Evolutionary conservation across 2,329 filamentous ascomycete species (phyloP), one percentile per base, ranked within the genome.

Genomic region (Clarireedia paspali): DNA sequence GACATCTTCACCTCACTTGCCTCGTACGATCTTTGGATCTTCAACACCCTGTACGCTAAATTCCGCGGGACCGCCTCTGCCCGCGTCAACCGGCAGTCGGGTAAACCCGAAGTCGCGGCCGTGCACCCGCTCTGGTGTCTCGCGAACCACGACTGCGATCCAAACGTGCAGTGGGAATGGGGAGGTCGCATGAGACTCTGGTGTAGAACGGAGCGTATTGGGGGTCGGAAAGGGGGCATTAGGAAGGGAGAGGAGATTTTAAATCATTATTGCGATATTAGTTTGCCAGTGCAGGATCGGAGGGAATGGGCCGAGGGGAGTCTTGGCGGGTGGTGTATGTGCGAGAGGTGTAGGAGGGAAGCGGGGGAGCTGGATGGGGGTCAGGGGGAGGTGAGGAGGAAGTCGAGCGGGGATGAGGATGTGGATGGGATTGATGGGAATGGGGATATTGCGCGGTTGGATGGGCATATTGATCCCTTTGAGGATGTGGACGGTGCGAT

Each of bases 51-150:
- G 5, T 95, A 92, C 70, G 84, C 88, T 62, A 97, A 97, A 70
- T 95, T 96, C 70, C 83, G 94, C 24, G 94, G 90, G 52, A 96
- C 91, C 0, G 94, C 94, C 0, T 95, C 90, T 2, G 92, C 91
- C 4, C 82, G 89, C 40, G 85, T 94, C 63, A 90, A 82, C 59
- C 79, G 79, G 0, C 81, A 81, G 63, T 88, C 92, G 60, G 89
- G 91, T 3, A 83, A 89, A 9, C 92, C 94, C 0, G 94, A 97
- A 66, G 87, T 96, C 4, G 90, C 89, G 27, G 92, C 92, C 27
- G 91, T 97, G 27, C 91, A 97, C 72, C 91, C 92, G 2, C 83
- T 95, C 64, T 99, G 94, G 91, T 97, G 91, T 72, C 77, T 97
- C 30, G 91, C 92, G 27, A 99, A 99, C 67, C 94, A 99, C 70